A percentile compares a stretch with the other conserved stretches of the same genome.
These are phyloP conservation scores for Mycena amicta DNA, from an alignment of 768 basidiomycete species.

Conservation along the genomic window DNA sequence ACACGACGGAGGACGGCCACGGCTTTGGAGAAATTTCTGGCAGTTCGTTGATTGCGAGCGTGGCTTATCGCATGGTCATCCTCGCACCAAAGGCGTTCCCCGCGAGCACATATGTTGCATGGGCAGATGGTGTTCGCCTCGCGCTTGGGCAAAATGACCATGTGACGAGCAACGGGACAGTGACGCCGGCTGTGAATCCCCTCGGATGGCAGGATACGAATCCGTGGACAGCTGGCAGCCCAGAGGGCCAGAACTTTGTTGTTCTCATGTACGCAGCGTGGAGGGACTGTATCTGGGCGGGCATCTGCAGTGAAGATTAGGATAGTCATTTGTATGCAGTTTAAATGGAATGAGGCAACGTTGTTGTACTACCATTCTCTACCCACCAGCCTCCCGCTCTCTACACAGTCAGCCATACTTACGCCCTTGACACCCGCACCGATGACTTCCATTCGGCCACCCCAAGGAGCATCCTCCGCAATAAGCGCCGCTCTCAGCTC, in stretches of 20 bases:
- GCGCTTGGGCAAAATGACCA: constrained; percentile 19
- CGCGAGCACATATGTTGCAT: constrained; percentile 23
- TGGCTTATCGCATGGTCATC: constrained; percentile 38
- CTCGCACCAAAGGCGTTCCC: constrained; percentile 21
- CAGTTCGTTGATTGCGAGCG: constrained; percentile 41
- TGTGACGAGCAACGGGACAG: constrained; percentile 34
- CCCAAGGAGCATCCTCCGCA: constrained; percentile 38
- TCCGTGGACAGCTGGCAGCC: constrained; percentile 35
- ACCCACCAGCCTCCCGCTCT: constrained; percentile 66
- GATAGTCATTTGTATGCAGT: no score
- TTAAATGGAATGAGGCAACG: constrained; percentile 4
- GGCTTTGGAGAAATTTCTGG: constrained; percentile 41
- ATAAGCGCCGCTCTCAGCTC: constrained; percentile 52
- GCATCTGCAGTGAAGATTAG: constrained; percentile 10
- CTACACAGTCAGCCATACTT: constrained; percentile 84
- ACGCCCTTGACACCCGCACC: constrained; percentile 90
- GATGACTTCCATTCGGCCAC: constrained; percentile 57
- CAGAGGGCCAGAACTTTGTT: constrained; percentile 45
- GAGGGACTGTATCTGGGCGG: constrained; percentile 40
- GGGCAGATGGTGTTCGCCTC: constrained; percentile 31
- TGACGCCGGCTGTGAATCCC: constrained; percentile 42
- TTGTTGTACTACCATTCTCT: constrained; percentile 35
- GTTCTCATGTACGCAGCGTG: constrained; percentile 44
- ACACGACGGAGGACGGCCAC: constrained; percentile 13
- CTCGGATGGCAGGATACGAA: constrained; percentile 39